A percentile compares a stretch with the other conserved stretches of the same genome.
Conservation (phyloP, 306 rosid genomes). For the Cyclanthera cordifolia region DNA sequence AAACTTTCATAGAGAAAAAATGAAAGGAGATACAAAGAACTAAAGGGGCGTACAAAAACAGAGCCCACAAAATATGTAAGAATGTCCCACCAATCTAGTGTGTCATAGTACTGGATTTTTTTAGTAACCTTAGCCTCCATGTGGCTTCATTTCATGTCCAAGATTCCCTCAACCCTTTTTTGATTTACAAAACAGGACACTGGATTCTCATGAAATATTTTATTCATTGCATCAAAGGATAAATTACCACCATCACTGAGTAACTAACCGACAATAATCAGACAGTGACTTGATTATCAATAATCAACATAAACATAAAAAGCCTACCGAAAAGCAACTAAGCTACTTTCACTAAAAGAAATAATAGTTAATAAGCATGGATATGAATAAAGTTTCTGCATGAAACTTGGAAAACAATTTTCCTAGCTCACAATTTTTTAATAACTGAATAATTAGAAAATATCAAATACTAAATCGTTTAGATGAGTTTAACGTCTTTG, state of each 20-base stretch:
- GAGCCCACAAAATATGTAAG: background rate
- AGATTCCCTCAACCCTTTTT: background rate
- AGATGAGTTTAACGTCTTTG: background rate
- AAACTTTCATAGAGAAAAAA: too few relatives aligned
- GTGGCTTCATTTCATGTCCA: background rate
- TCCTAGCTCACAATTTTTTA: background rate
- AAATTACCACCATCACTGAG: background rate
- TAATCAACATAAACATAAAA: background rate
- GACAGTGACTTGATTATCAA: background rate
- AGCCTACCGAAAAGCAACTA: background rate
- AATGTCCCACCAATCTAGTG: too few relatives aligned
- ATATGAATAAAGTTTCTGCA: background rate
- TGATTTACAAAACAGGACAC: background rate
- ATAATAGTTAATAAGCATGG: background rate
- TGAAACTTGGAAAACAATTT: background rate
- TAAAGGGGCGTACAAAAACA: conserved; percentile 1
- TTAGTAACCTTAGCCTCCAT: conserved; percentile 7
- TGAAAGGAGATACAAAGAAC: background rate
- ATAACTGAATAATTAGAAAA: background rate
- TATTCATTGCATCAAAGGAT: background rate
- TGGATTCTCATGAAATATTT: background rate
- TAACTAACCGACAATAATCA: conserved; percentile 1
- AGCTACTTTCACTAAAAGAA: background rate
- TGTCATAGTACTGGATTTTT: too few relatives aligned
- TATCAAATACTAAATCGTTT: background rate